Evolutionary conservation across 257 asterid species (phyloP), one percentile per base, ranked within the genome.

Genomic region (Leptodermis oblonga): DNA sequence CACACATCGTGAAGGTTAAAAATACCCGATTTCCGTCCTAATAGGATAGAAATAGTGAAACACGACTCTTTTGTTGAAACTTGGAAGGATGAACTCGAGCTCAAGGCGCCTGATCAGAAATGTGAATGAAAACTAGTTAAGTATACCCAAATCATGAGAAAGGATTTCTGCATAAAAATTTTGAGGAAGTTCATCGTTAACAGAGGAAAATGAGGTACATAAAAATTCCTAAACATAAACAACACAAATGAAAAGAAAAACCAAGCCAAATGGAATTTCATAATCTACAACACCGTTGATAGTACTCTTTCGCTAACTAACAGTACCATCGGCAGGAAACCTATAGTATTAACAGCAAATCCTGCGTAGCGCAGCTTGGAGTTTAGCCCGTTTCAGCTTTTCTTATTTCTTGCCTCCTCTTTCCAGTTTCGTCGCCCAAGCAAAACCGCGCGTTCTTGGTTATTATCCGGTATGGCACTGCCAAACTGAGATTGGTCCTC

Each of bases 381-480:
- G 30, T 25, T 46, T 13, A 49, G 63, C 66, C 14, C 23, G 45
- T 69, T 60, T 81, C 69, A 83, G 60, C 60, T 70, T 77, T 82
- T 92, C 86, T 81, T 92, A 74, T 81, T 89, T 80, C 98, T 86
- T 70, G 98, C 98, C 77, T 92, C 98, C 51, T 83, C 88, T 83
- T 92, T 92, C 98, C 98, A 92, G 70, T 92, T 84, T 74, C 96
- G 86, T 67, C 88, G 77, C 79, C 88, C 73, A 53, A 76, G 80
- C 39, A 59, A 78, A 53, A 73, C 74, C 59, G 70, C 80, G 0
- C 66, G 82, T 25, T 77, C 71, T 77, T 71, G 83, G 65, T 51
- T 73, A 61, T 51, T 76, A 63, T 74, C 81, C 36, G 26, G 58
- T 37, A 22, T 37, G 23, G 72, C 17, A 63, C 73, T 71, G 20